These are phyloP conservation scores for Xylaria castorea DNA, from an alignment of 495 filamentous ascomycete genomes.

Conservation along the genomic window DNA sequence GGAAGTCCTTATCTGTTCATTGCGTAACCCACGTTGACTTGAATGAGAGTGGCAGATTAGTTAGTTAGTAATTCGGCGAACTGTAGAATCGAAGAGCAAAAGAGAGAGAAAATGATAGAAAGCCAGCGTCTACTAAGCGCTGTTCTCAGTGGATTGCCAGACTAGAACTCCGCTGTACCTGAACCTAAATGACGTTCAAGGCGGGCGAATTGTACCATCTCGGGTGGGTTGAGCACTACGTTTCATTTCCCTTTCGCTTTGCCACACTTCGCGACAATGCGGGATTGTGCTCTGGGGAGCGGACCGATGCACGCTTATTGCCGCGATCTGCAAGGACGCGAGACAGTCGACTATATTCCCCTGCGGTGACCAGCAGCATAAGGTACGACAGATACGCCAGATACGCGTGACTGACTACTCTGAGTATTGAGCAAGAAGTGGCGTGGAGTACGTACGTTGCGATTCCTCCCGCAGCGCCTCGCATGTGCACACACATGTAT, in stretches of 20 bases:
- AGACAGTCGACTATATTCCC: slow-evolving; percentile 9
- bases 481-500: slow-evolving; percentile 16
- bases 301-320: background rate
- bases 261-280: background rate
- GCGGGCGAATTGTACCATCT: too few relatives aligned
- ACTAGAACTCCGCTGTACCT: background rate
- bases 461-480: background rate
- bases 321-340: slow-evolving; percentile 27
- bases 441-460: background rate
- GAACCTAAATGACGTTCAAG: background rate
- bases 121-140: background rate
- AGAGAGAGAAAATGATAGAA: background rate
- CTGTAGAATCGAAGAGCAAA: background rate
- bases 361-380: background rate
- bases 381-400: background rate
- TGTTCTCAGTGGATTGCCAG: background rate
- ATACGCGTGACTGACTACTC: background rate
- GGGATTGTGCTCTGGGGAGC: background rate
- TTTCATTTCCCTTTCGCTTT: background rate
- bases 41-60: background rate
- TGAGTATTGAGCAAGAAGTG: background rate
- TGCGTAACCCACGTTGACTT: background rate
- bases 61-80: background rate
- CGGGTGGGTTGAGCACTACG: background rate
- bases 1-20: background rate